Conservation (phyloP, 2,329 filamentous ascomycete species). For the Paraconiothyrium brasiliense region DNA sequence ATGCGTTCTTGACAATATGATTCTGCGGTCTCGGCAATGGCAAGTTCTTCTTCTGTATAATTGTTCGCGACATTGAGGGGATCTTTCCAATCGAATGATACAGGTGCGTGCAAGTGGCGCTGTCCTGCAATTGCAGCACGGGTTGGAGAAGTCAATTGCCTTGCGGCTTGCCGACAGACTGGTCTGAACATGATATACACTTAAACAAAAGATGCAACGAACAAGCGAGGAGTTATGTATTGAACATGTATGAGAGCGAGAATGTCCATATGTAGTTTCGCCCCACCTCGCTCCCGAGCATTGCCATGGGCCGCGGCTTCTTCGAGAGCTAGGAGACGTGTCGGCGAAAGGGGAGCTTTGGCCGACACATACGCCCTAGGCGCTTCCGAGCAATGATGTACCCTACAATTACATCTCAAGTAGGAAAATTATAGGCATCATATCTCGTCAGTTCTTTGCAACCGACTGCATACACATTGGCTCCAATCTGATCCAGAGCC, state of each 20-base stretch:
- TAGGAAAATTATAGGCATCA: not conserved
- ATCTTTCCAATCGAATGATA: conserved; percentile 88
- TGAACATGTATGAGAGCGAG: not conserved
- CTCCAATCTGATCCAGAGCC: not conserved
- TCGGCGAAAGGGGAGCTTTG: no score
- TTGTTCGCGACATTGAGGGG: conserved; percentile 78
- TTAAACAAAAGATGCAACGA: not conserved
- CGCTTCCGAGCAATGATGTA: conserved; percentile 11
- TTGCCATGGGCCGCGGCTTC: conserved; percentile 28
- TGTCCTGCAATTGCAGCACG: conserved; percentile 44
- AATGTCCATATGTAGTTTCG: conserved; percentile 11
- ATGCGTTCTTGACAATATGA: conserved; percentile 93
- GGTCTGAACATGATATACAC: conserved; percentile 55
- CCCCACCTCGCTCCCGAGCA: conserved; percentile 19
- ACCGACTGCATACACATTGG: not conserved
- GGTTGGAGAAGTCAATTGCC: conserved; percentile 47
- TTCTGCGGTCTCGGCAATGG: conserved; percentile 89
- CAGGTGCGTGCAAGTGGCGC: conserved; percentile 55
- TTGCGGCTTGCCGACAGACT: conserved; percentile 49
- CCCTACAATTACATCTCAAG: not conserved
- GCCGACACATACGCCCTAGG: conserved; percentile 1
- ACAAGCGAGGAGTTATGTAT: conserved; percentile 2
- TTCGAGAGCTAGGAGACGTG: not conserved
- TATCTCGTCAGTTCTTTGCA: not conserved
- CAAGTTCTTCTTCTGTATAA: conserved; percentile 88